Conservation (phyloP, 345 rosid genomes). For the Combretum micranthum region DNA sequence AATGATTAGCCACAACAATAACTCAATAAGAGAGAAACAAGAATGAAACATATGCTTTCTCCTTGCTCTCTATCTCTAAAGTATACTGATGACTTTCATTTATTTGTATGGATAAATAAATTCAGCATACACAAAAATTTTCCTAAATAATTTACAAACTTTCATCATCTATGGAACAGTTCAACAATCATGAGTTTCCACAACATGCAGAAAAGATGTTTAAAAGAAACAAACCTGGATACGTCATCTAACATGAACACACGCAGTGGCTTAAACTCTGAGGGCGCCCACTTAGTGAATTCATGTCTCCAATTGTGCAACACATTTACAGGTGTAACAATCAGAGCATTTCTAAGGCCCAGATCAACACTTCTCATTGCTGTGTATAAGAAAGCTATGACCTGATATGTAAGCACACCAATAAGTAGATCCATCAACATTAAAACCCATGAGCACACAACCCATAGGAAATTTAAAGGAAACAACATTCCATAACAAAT, state of each 20-base stretch:
- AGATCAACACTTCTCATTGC: conserved; percentile 91
- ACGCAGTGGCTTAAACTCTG: conserved; percentile 80
- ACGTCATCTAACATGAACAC: conserved; percentile 96
- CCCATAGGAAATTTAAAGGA: neutral
- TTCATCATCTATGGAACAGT: neutral
- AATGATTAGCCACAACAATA: too few relatives aligned
- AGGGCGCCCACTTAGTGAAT: conserved; percentile 91
- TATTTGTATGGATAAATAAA: too few relatives aligned
- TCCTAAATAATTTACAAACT: neutral
- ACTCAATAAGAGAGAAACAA: too few relatives aligned
- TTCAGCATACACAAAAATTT: too few relatives aligned
- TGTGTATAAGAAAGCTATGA: conserved; percentile 92
- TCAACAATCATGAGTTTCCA: neutral
- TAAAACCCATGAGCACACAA: neutral
- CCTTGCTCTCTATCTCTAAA: too few relatives aligned
- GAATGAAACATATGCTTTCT: too few relatives aligned
- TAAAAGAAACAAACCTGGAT: conserved; percentile 43
- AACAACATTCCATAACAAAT: neutral
- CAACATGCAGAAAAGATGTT: neutral
- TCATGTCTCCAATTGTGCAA: conserved; percentile 98
- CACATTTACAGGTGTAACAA: conserved; percentile 97
- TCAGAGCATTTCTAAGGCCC: conserved; percentile 84
- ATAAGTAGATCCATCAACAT: conserved; percentile 1
- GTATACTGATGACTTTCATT: too few relatives aligned
- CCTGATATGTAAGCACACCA: conserved; percentile 39